phyloP scores from a whole-genome alignment of 495 filamentous ascomycete species.

The Aspergillus steynii region DNA sequence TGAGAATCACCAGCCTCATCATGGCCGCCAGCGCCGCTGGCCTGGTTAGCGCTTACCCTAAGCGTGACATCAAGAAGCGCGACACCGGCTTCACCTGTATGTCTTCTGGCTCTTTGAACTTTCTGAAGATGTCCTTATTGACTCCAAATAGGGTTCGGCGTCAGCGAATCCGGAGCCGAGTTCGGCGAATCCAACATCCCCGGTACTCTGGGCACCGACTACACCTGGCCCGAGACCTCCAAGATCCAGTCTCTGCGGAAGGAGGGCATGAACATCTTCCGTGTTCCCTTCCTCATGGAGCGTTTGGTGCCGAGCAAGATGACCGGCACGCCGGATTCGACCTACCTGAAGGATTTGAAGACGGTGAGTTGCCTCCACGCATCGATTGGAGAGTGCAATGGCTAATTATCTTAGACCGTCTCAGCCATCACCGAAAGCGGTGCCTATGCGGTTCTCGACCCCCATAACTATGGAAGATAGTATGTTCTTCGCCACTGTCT shows the following conservation, averaged over 20 bases:
- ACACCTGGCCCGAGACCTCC: conserved; percentile 58
- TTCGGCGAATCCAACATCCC: conserved; percentile 49
- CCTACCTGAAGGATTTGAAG: conserved; percentile 45
- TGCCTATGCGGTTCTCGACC: conserved; percentile 65
- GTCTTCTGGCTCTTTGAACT: background rate
- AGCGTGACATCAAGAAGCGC: conserved; percentile 15
- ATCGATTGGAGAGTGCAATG: background rate
- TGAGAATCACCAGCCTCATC: conserved; percentile 15
- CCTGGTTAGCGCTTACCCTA: conserved; percentile 15
- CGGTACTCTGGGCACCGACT: conserved; percentile 57
- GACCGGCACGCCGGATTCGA: conserved; percentile 38
- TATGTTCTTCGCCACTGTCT: conserved; percentile 16
- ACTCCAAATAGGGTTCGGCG: conserved; percentile 20
- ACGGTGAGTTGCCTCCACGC: conserved; percentile 30
- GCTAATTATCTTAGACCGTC: conserved; percentile 46
- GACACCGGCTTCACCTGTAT: conserved; percentile 16
- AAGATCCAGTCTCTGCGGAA: conserved; percentile 58
- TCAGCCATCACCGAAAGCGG: conserved; percentile 61
- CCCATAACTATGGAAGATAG: conserved; percentile 69
- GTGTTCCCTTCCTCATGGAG: conserved; percentile 72
- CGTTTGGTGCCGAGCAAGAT: conserved; percentile 57
- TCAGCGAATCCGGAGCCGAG: conserved; percentile 53
- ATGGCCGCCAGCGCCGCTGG: conserved; percentile 15
- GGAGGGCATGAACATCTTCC: conserved; percentile 72
- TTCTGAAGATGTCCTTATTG: background rate